These are phyloP conservation scores for Psilocybe subaeruginosa DNA, from an alignment of 768 basidiomycete species.

Conservation along the genomic window DNA sequence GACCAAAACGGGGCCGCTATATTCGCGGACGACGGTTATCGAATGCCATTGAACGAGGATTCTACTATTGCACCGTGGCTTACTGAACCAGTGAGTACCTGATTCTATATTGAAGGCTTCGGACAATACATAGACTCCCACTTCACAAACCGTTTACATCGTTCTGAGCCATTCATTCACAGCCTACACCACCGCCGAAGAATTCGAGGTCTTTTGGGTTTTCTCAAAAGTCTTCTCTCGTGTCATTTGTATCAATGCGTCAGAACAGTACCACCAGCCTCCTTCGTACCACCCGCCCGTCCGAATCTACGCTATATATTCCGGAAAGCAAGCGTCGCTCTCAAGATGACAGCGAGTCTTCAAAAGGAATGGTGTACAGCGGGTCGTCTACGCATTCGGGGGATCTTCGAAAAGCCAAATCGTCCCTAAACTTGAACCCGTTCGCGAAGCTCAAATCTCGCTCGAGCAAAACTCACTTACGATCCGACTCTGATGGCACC, in stretches of 20 bases:
- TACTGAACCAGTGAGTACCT: slow-evolving; percentile 28
- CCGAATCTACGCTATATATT: slow-evolving; percentile 36
- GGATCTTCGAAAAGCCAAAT: slow-evolving; percentile 51
- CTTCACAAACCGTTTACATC: neutral
- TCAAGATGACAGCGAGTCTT: slow-evolving; percentile 31
- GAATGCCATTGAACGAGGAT: slow-evolving; percentile 23
- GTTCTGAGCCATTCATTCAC: neutral
- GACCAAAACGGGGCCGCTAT: slow-evolving; percentile 29
- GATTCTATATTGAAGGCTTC: neutral
- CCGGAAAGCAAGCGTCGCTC: slow-evolving; percentile 33
- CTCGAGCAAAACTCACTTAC: slow-evolving; percentile 40
- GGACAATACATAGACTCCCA: slow-evolving; percentile 1
- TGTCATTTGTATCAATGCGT: slow-evolving; percentile 36
- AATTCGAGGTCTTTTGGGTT: slow-evolving; percentile 40
- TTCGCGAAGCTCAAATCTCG: slow-evolving; percentile 45
- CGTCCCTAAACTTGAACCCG: slow-evolving; percentile 39
- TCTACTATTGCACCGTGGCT: slow-evolving; percentile 34
- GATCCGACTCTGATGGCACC: slow-evolving; percentile 33
- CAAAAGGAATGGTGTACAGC: slow-evolving; percentile 26
- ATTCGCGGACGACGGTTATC: slow-evolving; percentile 18
- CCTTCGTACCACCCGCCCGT: slow-evolving; percentile 34
- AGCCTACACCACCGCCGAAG: slow-evolving; percentile 52
- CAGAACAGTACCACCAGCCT: slow-evolving; percentile 34
- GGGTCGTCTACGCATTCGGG: slow-evolving; percentile 31
- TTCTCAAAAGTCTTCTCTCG: slow-evolving; percentile 40